phyloP scores from a whole-genome alignment of 225 moss, liverwort and hornwort species.

The Sphagnum contortum region DNA sequence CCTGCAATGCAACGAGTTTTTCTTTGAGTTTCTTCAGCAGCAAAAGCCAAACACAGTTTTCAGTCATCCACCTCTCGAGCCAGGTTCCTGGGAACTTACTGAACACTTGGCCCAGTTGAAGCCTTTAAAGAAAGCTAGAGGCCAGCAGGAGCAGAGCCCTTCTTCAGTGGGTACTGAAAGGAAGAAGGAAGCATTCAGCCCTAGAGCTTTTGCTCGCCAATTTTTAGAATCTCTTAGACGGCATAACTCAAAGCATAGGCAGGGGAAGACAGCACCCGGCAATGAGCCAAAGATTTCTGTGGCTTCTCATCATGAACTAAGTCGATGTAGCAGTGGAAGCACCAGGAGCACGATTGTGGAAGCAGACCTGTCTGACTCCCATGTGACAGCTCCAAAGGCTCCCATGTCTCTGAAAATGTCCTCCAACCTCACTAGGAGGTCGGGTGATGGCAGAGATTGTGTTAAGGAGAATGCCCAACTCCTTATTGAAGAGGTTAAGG shows the following conservation, averaged over 20 bases:
- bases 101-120: conserved; percentile 8
- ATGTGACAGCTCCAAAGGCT: conserved; percentile 21
- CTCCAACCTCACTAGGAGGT: conserved; percentile 17
- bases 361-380: too few relatives aligned
- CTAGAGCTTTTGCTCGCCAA: conserved; percentile 34
- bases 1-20: conserved; percentile 76
- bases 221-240: conserved; percentile 32
- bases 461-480: conserved; percentile 37
- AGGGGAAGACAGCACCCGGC: conserved; percentile 3
- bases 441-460: conserved; percentile 15
- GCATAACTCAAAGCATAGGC: conserved; percentile 7
- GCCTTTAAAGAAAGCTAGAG: conserved; percentile 16
- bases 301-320: conserved; percentile 6
- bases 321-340: conserved; percentile 13
- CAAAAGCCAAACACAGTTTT: conserved; percentile 31
- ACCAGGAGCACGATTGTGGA: background rate
- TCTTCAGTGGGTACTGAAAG: conserved; percentile 36
- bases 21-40: conserved; percentile 69
- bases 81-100: conserved; percentile 3
- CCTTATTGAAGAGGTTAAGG: conserved; percentile 35
- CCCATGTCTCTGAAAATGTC: conserved; percentile 29
- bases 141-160: conserved; percentile 24
- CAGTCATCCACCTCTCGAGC: conserved; percentile 24
- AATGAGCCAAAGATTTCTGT: conserved; percentile 12
- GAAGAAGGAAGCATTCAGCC: conserved; percentile 30